Evolutionary conservation across 176 grass and related monocot species (phyloP).

Genomic region (Bothriochloa decipiens): DNA sequence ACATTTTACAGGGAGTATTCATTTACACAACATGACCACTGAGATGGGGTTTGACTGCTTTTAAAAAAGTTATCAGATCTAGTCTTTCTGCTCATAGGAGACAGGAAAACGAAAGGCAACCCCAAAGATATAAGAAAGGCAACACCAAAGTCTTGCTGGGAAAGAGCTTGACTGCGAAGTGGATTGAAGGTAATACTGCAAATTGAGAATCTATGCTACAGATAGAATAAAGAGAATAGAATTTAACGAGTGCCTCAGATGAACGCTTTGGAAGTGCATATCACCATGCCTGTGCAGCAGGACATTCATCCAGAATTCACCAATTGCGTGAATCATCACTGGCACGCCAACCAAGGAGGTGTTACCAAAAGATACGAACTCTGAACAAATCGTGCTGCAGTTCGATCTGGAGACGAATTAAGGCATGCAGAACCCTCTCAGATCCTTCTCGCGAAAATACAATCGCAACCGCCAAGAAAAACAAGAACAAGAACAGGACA

Average conservation of each 20-base stretch:
- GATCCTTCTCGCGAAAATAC: background rate
- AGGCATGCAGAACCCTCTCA: background rate
- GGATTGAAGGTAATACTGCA: background rate
- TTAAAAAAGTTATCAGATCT: background rate
- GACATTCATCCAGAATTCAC: slow-evolving; percentile 56
- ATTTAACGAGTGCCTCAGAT: background rate
- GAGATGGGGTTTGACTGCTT: background rate
- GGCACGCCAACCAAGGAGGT: background rate
- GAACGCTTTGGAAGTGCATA: slow-evolving; percentile 9
- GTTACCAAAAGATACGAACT: background rate
- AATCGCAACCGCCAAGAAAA: background rate
- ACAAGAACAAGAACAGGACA: background rate
- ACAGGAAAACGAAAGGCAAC: background rate
- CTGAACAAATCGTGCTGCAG: background rate
- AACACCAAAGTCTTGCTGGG: background rate
- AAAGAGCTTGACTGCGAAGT: background rate
- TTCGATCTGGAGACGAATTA: background rate
- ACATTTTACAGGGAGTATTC: background rate
- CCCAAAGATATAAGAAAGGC: background rate
- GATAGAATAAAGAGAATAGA: background rate
- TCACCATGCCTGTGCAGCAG: slow-evolving; percentile 32
- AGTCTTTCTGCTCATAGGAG: background rate
- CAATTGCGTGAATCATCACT: slow-evolving; percentile 34
- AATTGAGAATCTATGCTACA: background rate
- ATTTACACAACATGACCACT: background rate